Base-by-base conservation (phyloP, 78 protist species). In the Pigoraptor vietnamica region DNA sequence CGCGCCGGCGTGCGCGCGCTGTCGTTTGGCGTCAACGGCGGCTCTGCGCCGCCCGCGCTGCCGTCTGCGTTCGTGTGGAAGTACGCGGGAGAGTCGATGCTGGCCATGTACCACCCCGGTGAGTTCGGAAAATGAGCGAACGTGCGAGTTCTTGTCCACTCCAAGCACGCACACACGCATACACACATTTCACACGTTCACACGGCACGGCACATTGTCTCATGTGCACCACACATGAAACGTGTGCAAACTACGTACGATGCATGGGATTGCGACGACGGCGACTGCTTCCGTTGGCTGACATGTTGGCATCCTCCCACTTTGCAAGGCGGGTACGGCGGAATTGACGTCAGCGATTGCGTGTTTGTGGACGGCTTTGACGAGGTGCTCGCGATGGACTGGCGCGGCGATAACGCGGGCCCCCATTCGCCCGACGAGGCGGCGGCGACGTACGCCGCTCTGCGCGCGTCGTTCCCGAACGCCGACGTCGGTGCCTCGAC, bases 361-460 rank as follows among this genome's bases (percentile, higher is more conserved):
- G 23, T 35, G 38, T 2, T 36, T 1, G 56, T 89, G 35, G 37
- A 0, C 21, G 84, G 87, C 36, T 23, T 0, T 88, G 79, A 33
- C 14, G 40, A 0, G 6, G 40, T 2, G 2, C 90, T 32, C 55
- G 2, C n/a, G 38, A 6, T 55, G 24, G 84, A 0, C 14, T 32
- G 37, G 39, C 37, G n/a, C 24, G 91, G 91, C 91, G 91, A 55
- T 84, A 55, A 89, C 84, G 36, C 37, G 36, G 91, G 91, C 35
- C 39, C 40, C 24, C 82, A 0, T 23, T 10, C 36, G 24, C 40
- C 0, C 39, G 34, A 34, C 36, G 84, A n/a, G 32, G 34, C 56
- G 34, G 0, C 56, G 33, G n/a, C 23, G 21, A 40, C 19, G 6
- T 55, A 55, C 1, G 84, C 34, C 29, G 35, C 40, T 0, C 35